Base-by-base conservation (phyloP, 1,284 basidiomycete genomes). In the Boletus semigastroideus region DNA sequence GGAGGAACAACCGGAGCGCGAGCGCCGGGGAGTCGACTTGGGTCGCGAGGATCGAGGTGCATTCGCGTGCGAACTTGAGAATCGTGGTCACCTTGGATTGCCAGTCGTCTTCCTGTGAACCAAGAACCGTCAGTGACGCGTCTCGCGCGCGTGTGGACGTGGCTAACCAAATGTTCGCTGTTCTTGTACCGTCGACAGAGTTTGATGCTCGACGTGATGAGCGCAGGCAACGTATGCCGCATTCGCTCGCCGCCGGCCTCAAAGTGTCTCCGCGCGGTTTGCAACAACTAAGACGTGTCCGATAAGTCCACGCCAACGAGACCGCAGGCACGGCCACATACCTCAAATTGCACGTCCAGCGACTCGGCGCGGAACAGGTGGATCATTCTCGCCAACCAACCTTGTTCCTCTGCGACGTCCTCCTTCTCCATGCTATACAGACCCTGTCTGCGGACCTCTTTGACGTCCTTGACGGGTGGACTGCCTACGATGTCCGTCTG, bases 371-470 rank as follows among this genome's bases (percentile, higher is more conserved):
- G 78, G 83, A 98, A 95, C 30, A 97, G 68, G 75, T 98, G 94
- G 4, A 98, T 89, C 90, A 98, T 96, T 56, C 94, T 78, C 20
- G 94, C 94, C 14, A 97, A 84, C 94, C 94, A 98, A 0, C 94
- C 95, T 64, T 98, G 94, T 69, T 98, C 95, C 70, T 97, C 95
- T 0, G 94, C 94, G 75, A 93, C 78, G 66, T 97, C 94, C 64
- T 94, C 90, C 46, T 86, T 74, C 63, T 94, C 92, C 42, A 76
- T 72, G 58, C 73, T 72, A 55, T 82, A 77, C 17, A 82, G 76
- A 13, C 77, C 80, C 47, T 81, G 78, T 61, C 82, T 73, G 48
- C 84, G 74, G 33, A 75, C 69, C 39, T 84, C 84, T 54, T 81
- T 78, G 20, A 67, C 59, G 22, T 72, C 73, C 22, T 66, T 60